These are phyloP conservation scores for Anthracocystis panici-leucophaei DNA, from an alignment of 1,284 basidiomycete species.

Conservation along the genomic window DNA sequence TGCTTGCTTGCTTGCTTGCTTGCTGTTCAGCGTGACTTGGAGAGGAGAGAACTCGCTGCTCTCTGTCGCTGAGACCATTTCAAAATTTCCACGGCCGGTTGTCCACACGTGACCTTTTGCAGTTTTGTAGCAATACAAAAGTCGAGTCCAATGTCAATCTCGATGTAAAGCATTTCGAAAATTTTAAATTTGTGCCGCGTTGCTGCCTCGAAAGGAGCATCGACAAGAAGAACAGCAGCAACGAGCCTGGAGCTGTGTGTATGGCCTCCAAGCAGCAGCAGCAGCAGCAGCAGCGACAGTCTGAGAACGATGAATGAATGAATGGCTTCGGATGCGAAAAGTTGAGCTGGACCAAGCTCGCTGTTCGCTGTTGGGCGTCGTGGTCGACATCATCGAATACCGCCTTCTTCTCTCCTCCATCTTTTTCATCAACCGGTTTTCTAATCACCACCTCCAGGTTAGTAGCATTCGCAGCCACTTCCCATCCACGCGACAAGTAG, in stretches of 20 bases:
- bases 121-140: neutral
- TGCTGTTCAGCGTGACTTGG: neutral
- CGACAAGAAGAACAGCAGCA: neutral
- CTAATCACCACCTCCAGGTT: constrained; percentile 49
- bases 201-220: constrained; percentile 7
- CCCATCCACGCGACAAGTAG: constrained; percentile 7
- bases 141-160: neutral
- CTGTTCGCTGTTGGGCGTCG: constrained; percentile 2
- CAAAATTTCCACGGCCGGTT: neutral
- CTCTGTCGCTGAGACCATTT: neutral
- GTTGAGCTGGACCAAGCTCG: neutral
- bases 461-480: constrained; percentile 28
- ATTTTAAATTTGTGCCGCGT: constrained; percentile 17
- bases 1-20: too few relatives aligned
- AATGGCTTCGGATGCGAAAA: neutral
- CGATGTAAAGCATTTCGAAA: neutral
- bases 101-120: neutral
- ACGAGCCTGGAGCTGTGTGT: too few relatives aligned
- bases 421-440: constrained; percentile 48
- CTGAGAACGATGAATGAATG: too few relatives aligned
- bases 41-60: neutral
- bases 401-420: constrained; percentile 30
- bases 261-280: neutral
- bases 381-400: constrained; percentile 12
- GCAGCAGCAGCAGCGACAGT: constrained; percentile 8